These are phyloP conservation scores for Fusarium metavorans DNA, from an alignment of 2,329 filamentous ascomycete genomes.

Conservation along the genomic window DNA sequence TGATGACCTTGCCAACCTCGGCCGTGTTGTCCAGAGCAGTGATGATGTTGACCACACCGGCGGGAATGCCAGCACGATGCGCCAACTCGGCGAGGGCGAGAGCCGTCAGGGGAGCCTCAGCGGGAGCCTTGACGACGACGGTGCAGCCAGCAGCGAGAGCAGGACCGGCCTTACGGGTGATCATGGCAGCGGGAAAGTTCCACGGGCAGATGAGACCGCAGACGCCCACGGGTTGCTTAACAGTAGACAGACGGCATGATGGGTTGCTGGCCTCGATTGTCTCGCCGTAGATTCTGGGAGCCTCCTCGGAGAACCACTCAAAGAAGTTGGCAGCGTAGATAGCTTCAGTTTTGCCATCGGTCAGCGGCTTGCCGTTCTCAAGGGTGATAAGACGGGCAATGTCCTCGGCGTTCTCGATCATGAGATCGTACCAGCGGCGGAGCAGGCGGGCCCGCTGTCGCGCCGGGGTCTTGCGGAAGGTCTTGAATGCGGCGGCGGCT, in stretches of 20 bases:
- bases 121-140: conserved; percentile 87
- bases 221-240: conserved; percentile 51
- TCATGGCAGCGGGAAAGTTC: conserved; percentile 72
- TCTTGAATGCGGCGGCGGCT: conserved; percentile 67
- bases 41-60: conserved; percentile 88
- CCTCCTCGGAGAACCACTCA: conserved; percentile 75
- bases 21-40: conserved; percentile 82
- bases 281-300: conserved; percentile 60
- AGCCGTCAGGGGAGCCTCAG: conserved; percentile 89
- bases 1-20: conserved; percentile 74
- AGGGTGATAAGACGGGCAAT: conserved; percentile 75
- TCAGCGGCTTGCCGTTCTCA: conserved; percentile 78
- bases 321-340: conserved; percentile 70
- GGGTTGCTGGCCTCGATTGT: conserved; percentile 68
- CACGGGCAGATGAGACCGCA: conserved; percentile 54
- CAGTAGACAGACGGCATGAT: conserved; percentile 62
- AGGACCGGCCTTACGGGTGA: conserved; percentile 60
- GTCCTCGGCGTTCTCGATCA: conserved; percentile 74
- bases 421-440: conserved; percentile 74
- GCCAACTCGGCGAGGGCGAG: conserved; percentile 87
- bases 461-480: conserved; percentile 71
- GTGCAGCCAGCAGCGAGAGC: conserved; percentile 79
- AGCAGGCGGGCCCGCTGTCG: conserved; percentile 71
- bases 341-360: conserved; percentile 69
- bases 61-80: conserved; percentile 85